phyloP scores from a whole-genome alignment of 768 basidiomycete species.

The Tricholoma sp. region DNA sequence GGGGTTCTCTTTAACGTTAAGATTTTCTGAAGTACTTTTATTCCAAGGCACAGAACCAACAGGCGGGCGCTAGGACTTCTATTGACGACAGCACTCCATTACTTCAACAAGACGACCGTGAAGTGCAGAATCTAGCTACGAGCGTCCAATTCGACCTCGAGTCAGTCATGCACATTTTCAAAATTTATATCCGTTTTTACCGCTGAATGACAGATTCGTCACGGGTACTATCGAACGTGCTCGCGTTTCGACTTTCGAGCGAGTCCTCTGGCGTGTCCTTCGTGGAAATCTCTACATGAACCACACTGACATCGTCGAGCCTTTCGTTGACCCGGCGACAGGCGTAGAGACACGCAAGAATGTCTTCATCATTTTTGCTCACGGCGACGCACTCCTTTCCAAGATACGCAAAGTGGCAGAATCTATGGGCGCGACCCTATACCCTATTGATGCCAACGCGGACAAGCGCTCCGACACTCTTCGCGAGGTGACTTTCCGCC shows the following conservation, averaged over 20 bases:
- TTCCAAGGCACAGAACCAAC: conserved; percentile 69
- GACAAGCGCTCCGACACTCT: conserved; percentile 91
- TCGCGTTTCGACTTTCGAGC: conserved; percentile 90
- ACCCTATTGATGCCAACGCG: conserved; percentile 91
- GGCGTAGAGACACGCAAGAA: conserved; percentile 89
- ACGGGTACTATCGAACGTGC: conserved; percentile 94
- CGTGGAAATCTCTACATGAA: conserved; percentile 99
- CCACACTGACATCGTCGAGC: conserved; percentile 89
- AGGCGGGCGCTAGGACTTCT: conserved; percentile 77
- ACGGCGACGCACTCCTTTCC: conserved; percentile 85
- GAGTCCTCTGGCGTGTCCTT: conserved; percentile 96
- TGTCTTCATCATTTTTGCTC: conserved; percentile 99
- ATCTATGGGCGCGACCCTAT: conserved; percentile 97
- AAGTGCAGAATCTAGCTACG: conserved; percentile 48
- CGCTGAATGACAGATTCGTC: conserved; percentile 61
- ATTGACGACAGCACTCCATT: conserved; percentile 93
- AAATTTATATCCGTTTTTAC: background rate
- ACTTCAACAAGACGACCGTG: conserved; percentile 86
- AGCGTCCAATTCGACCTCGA: conserved; percentile 82
- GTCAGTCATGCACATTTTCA: conserved; percentile 34
- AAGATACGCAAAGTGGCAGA: conserved; percentile 99
- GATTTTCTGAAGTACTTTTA: conserved; percentile 7
- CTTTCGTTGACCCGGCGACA: conserved; percentile 84
- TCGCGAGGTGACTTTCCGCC: conserved; percentile 78
- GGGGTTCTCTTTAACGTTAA: conserved; percentile 11